Evolutionary conservation across 305 asterid genomes (phyloP).

Genomic region (Plantago lanceolata): DNA sequence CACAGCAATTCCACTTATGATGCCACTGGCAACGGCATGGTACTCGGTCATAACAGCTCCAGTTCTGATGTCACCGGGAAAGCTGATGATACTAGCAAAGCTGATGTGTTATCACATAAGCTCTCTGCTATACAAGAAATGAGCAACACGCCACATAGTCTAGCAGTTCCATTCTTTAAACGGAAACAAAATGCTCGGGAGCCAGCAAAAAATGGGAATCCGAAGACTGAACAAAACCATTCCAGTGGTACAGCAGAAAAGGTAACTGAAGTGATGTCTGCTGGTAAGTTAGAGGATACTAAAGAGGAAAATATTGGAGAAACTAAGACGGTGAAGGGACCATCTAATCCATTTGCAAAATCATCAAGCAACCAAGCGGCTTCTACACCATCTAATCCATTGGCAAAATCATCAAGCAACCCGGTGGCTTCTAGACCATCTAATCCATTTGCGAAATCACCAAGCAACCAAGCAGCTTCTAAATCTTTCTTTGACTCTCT

Average conservation of each 20-base stretch:
- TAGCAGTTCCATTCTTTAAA: constrained; percentile 23
- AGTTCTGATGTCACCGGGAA: constrained; percentile 4
- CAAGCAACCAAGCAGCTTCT: constrained; percentile 41
- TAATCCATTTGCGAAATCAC: constrained; percentile 66
- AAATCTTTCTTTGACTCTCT: constrained; percentile 62
- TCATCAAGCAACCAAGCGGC: no score
- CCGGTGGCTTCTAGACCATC: constrained; percentile 42
- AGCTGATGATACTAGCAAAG: constrained; percentile 9
- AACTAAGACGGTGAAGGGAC: constrained; percentile 35
- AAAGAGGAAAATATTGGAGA: constrained; percentile 26
- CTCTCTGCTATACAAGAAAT: constrained; percentile 28
- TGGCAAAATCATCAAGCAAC: constrained; percentile 49
- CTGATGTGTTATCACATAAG: constrained; percentile 28
- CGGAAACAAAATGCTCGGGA: constrained; percentile 38
- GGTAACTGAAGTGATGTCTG: constrained; percentile 33
- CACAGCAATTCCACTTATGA: constrained; percentile 20
- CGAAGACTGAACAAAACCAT: constrained; percentile 32
- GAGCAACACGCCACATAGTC: constrained; percentile 31
- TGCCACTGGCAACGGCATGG: not conserved
- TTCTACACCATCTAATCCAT: no score
- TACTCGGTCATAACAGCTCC: constrained; percentile 21
- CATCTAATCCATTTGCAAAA: constrained; percentile 88
- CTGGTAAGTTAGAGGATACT: constrained; percentile 24
- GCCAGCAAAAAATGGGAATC: constrained; percentile 29
- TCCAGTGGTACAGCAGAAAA: constrained; percentile 27